phyloP scores from a whole-genome alignment of 495 filamentous ascomycete genomes.

The Penicillium psychrofluorescens region DNA sequence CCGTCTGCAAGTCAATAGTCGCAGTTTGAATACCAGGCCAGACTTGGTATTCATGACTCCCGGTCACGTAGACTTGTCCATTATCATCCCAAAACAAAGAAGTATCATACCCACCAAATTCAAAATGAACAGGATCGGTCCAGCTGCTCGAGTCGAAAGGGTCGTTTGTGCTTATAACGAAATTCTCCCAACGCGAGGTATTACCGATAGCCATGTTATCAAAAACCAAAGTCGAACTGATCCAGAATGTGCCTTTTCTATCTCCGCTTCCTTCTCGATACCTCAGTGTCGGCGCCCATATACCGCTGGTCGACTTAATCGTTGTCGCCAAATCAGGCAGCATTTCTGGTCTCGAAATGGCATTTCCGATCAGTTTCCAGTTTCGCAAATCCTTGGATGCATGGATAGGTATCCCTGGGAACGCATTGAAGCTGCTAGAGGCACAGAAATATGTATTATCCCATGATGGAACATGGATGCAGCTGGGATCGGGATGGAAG shows the following conservation, averaged over 20 bases:
- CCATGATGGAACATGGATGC: slow-evolving; percentile 12
- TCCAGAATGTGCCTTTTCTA: too few relatives aligned
- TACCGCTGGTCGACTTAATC: slow-evolving; percentile 9
- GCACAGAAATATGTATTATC: slow-evolving; percentile 17
- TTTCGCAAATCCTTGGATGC: slow-evolving; percentile 21
- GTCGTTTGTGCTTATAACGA: slow-evolving; percentile 17
- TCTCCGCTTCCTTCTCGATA: too few relatives aligned
- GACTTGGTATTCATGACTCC: slow-evolving; percentile 5
- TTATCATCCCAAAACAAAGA: slow-evolving; percentile 18
- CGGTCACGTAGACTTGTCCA: slow-evolving; percentile 16
- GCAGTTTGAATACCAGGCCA: slow-evolving; percentile 11
- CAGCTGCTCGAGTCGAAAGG: slow-evolving; percentile 10
- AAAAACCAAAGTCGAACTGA: too few relatives aligned
- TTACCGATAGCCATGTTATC: slow-evolving; percentile 13
- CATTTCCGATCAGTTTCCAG: slow-evolving; percentile 21
- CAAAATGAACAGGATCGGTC: slow-evolving; percentile 23
- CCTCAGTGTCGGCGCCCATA: slow-evolving; percentile 7
- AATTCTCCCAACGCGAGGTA: slow-evolving; percentile 12
- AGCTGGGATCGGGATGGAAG: slow-evolving; percentile 24
- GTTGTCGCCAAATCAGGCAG: not conserved
- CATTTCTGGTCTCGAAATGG: not conserved
- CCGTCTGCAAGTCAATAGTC: slow-evolving; percentile 38
- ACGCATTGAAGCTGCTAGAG: slow-evolving; percentile 30
- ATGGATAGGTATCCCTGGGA: slow-evolving; percentile 33
- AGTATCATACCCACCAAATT: slow-evolving; percentile 18